These are phyloP conservation scores for Fusarium sterilihyphosum DNA, from an alignment of 2,329 filamentous ascomycete genomes.

Conservation along the genomic window DNA sequence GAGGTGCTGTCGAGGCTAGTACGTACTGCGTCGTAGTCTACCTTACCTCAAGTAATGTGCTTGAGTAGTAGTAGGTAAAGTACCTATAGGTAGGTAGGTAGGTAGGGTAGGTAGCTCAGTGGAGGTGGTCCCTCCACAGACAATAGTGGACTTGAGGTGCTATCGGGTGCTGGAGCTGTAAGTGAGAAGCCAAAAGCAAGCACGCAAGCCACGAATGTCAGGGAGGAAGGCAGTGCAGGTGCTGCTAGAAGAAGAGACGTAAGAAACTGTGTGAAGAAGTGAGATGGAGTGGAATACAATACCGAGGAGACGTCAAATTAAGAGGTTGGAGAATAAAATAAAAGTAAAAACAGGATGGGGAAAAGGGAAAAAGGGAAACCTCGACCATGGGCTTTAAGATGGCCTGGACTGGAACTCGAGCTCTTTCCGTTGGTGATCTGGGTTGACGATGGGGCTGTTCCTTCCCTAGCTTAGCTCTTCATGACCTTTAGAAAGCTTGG, in stretches of 20 bases:
- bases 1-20: neutral
- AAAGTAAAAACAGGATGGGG: conserved; percentile 1
- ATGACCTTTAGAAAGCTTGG: conserved; percentile 17
- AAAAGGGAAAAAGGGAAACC: conserved; percentile 1
- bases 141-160: conserved; percentile 15
- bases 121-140: conserved; percentile 9
- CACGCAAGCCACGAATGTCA: conserved; percentile 19
- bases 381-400: conserved; percentile 11
- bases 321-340: neutral
- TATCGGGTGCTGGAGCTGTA: conserved; percentile 8
- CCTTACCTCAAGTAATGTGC: neutral
- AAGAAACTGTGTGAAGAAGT: neutral
- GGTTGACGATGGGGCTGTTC: conserved; percentile 17
- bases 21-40: conserved; percentile 8
- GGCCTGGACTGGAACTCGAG: conserved; percentile 6
- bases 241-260: neutral
- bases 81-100: neutral
- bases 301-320: neutral
- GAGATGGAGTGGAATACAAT: neutral
- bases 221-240: neutral
- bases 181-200: neutral
- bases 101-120: neutral
- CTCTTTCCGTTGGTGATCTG: conserved; percentile 21
- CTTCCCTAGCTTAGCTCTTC: conserved; percentile 25
- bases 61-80: neutral